These are phyloP conservation scores for Sporisorium scitamineum DNA, from an alignment of 1,284 basidiomycete genomes.

Conservation along the genomic window DNA sequence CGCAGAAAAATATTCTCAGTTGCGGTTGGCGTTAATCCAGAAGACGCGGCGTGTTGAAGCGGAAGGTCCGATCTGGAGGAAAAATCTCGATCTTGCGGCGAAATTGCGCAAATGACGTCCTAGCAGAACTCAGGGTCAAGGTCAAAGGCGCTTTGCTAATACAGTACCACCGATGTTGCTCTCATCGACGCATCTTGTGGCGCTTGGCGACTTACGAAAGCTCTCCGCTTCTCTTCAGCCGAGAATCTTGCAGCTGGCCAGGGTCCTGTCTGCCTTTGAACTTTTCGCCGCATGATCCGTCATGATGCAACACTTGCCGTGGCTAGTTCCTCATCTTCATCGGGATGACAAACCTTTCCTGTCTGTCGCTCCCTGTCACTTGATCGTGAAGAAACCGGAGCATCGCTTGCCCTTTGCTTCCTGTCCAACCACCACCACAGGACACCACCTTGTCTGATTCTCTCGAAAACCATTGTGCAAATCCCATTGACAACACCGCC, in stretches of 20 bases:
- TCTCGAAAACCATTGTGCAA: neutral
- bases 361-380: too few species aligned
- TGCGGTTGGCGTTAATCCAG: too few species aligned
- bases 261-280: neutral
- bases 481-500: neutral
- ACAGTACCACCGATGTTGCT: neutral
- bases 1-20: too few species aligned
- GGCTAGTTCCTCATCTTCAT: neutral
- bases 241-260: neutral
- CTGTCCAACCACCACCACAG: neutral
- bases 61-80: too few species aligned
- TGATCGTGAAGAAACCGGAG: neutral
- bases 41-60: neutral
- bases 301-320: neutral
- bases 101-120: slow-evolving; percentile 2
- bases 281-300: neutral
- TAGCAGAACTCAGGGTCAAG: neutral
- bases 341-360: neutral
- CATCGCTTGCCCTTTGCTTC: too few species aligned
- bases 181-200: neutral
- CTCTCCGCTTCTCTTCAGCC: neutral
- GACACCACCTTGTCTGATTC: neutral
- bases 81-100: neutral
- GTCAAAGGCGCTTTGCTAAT: slow-evolving; percentile 4
- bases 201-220: neutral